Percentiles rank a stretch among this genome's conserved stretches.
These are phyloP conservation scores for Platanthera guangdongensis DNA, from an alignment of 106 monocot species.

Conservation along the genomic window DNA sequence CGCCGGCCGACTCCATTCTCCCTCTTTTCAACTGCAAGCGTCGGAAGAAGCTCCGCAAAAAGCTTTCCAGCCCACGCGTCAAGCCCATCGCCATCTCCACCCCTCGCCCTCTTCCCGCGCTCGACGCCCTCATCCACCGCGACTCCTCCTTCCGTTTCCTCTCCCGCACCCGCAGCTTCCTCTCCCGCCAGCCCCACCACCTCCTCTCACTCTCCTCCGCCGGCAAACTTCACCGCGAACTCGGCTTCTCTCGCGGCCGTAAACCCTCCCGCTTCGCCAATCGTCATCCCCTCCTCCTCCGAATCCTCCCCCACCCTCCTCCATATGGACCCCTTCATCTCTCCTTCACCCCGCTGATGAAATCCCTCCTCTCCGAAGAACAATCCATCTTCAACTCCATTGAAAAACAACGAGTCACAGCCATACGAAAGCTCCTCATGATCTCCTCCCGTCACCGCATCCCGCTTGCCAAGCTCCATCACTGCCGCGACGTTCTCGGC, in stretches of 20 bases:
- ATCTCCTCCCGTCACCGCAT: conserved; percentile 49
- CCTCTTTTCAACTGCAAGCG: conserved; percentile 47
- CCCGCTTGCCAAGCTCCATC: conserved; percentile 72
- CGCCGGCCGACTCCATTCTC: conserved; percentile 22
- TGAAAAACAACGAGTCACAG: conserved; percentile 25
- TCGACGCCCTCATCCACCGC: conserved; percentile 44
- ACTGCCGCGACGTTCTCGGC: conserved; percentile 72
- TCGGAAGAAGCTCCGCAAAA: conserved; percentile 66
- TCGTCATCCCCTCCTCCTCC: conserved; percentile 57
- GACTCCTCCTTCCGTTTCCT: conserved; percentile 77
- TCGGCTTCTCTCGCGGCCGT: conserved; percentile 75
- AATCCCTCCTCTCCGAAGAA: conserved; percentile 57
- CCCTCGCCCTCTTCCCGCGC: conserved; percentile 19
- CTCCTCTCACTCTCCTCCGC: conserved; percentile 45
- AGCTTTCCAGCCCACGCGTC: conserved; percentile 52
- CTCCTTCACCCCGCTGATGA: conserved; percentile 63
- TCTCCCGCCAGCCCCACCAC: conserved; percentile 39
- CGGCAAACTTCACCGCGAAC: conserved; percentile 60
- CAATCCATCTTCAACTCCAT: conserved; percentile 23
- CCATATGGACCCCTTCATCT: conserved; percentile 20
- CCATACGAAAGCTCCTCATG: conserved; percentile 84
- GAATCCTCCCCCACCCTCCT: conserved; percentile 25
- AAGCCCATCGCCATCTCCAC: conserved; percentile 47
- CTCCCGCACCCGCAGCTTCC: conserved; percentile 53
- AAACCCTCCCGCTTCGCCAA: conserved; percentile 30